phyloP scores from a whole-genome alignment of 352 stramenopile species.

The Phytophthora quininea region DNA sequence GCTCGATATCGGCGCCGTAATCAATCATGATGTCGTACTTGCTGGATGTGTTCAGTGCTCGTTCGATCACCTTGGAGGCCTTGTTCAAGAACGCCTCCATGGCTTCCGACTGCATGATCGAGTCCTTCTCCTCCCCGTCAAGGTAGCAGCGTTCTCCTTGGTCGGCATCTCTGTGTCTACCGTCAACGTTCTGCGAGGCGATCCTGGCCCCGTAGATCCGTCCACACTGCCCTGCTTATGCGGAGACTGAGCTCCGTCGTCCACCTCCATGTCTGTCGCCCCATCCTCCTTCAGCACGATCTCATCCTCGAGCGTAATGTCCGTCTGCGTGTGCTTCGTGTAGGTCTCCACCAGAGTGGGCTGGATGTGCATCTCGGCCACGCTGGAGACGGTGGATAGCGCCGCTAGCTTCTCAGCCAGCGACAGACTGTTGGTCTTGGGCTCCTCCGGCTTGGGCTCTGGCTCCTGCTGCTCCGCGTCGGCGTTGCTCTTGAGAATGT shows the following conservation, averaged over 20 bases:
- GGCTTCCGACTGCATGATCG: slow-evolving; percentile 70
- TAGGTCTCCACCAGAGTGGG: slow-evolving; percentile 84
- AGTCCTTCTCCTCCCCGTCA: slow-evolving; percentile 68
- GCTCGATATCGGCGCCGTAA: slow-evolving; percentile 77
- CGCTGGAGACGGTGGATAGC: slow-evolving; percentile 74
- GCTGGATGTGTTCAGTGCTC: slow-evolving; percentile 71
- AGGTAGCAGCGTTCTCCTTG: slow-evolving; percentile 20
- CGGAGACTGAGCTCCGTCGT: slow-evolving; percentile 31
- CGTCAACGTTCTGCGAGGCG: slow-evolving; percentile 51
- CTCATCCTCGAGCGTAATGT: slow-evolving; percentile 84
- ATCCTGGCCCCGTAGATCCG: slow-evolving; percentile 31
- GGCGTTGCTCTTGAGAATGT: slow-evolving; percentile 71
- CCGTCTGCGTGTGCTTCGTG: slow-evolving; percentile 85
- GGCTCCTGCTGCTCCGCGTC: slow-evolving; percentile 13
- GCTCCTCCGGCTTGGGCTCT: slow-evolving; percentile 33
- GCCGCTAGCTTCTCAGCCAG: slow-evolving; percentile 78
- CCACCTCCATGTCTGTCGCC: slow-evolving; percentile 50
- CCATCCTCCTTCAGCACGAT: slow-evolving; percentile 57
- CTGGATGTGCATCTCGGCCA: slow-evolving; percentile 85
- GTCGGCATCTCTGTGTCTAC: slow-evolving; percentile 54
- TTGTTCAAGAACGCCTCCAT: slow-evolving; percentile 83
- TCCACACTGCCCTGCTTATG: slow-evolving; percentile 44
- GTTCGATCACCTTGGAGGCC: slow-evolving; percentile 81
- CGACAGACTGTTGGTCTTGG: slow-evolving; percentile 50
- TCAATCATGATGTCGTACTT: slow-evolving; percentile 89